These are phyloP conservation scores for Acacia confusa DNA, from an alignment of 306 rosid genomes.

Conservation along the genomic window DNA sequence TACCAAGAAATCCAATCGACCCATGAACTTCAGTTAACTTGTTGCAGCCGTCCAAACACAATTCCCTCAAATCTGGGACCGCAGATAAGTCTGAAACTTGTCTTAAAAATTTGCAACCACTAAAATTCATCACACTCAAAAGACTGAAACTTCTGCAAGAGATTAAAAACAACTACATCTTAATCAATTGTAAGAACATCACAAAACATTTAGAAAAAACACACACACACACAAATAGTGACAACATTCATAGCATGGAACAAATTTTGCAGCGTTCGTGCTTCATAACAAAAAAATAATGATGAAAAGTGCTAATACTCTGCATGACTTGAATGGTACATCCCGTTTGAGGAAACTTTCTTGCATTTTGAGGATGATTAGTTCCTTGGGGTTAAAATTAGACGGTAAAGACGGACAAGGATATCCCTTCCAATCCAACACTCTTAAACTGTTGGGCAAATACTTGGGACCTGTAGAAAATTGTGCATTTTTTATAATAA, in stretches of 20 bases:
- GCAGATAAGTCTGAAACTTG: not conserved
- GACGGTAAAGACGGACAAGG: not conserved
- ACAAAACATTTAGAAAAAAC: not conserved
- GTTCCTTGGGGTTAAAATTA: not conserved
- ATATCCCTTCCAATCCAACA: slow-evolving; percentile 1
- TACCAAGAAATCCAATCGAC: slow-evolving; percentile 6
- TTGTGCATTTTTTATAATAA: not conserved
- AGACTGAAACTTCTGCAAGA: not conserved
- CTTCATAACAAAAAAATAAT: not conserved
- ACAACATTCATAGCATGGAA: not conserved
- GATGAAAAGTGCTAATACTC: not conserved
- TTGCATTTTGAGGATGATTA: not conserved
- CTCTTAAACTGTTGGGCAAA: slow-evolving; percentile 2
- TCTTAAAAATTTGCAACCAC: not conserved
- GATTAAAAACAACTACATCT: not conserved
- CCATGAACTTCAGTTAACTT: slow-evolving; percentile 7
- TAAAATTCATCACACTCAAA: not conserved
- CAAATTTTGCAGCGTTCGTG: not conserved
- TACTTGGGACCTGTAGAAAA: not conserved
- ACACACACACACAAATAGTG: not conserved
- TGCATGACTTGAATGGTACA: not conserved
- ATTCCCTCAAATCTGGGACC: not conserved
- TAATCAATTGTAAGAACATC: not conserved
- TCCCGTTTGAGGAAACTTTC: not conserved
- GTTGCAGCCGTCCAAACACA: not conserved